These are phyloP conservation scores for Plectosphaerella sp. DNA, from an alignment of 2,329 filamentous ascomycete genomes.

Conservation along the genomic window DNA sequence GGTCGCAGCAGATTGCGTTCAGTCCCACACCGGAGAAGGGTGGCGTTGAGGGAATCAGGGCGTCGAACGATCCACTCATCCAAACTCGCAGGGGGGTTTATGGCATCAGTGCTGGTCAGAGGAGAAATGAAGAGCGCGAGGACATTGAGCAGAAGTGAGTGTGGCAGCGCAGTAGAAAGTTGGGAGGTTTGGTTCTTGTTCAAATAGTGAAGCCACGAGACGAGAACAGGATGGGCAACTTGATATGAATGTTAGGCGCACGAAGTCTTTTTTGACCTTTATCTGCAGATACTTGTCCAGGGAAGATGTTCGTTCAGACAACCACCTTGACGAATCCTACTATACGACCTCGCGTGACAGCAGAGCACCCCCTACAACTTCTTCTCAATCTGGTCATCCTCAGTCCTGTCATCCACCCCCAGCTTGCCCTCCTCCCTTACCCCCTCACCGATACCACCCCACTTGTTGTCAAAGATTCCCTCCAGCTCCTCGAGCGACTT, in stretches of 20 bases:
- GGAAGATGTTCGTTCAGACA: too few species aligned
- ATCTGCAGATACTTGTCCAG: too few species aligned
- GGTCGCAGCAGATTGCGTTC: conserved; percentile 10
- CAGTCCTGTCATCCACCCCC: conserved; percentile 14
- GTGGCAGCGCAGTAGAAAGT: too few species aligned
- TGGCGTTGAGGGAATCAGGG: conserved; percentile 7
- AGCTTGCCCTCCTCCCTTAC: conserved; percentile 13
- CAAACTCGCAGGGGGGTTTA: conserved; percentile 8
- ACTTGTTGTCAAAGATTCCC: conserved; percentile 38
- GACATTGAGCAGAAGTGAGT: neutral
- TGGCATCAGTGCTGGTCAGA: conserved; percentile 9
- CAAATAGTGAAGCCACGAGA: too few species aligned
- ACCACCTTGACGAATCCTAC: too few species aligned
- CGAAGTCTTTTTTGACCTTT: too few species aligned
- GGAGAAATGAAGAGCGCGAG: conserved; percentile 11
- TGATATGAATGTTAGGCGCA: too few species aligned
- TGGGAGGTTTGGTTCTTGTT: too few species aligned
- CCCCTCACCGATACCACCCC: conserved; percentile 16
- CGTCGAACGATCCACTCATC: conserved; percentile 10
- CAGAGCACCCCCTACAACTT: too few species aligned
- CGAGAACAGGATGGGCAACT: too few species aligned
- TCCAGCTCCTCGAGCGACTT: conserved; percentile 52
- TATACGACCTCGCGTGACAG: too few species aligned
- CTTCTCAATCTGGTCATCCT: neutral
- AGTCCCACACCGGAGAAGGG: conserved; percentile 9